Percentiles rank a stretch among this genome's conserved stretches.
Evolutionary conservation across 768 basidiomycete genomes (phyloP).

Genomic region (Podaxis mareebaensis): DNA sequence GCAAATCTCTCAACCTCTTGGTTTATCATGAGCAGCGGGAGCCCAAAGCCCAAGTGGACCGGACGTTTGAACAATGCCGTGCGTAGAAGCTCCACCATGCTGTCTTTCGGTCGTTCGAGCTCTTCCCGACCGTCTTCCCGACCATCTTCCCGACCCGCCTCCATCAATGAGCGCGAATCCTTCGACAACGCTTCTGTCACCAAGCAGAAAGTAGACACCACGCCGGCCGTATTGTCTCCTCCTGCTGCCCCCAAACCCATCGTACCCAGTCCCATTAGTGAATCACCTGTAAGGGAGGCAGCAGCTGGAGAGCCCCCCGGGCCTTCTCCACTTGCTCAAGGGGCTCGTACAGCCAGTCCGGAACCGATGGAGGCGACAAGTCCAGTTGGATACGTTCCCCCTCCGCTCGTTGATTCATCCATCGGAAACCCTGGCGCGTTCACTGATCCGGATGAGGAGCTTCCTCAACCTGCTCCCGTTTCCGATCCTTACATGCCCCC

Average conservation of each 20-base stretch:
- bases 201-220: conserved; percentile 29
- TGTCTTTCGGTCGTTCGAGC: conserved; percentile 40
- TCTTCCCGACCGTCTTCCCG: conserved; percentile 5
- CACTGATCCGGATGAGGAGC: conserved; percentile 47
- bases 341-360: conserved; percentile 22
- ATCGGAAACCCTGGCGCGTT: conserved; percentile 49
- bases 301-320: conserved; percentile 38
- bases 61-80: conserved; percentile 58
- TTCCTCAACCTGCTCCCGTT: conserved; percentile 33
- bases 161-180: conserved; percentile 26
- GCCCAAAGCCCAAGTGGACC: conserved; percentile 49
- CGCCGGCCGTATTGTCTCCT: conserved; percentile 23
- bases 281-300: conserved; percentile 64
- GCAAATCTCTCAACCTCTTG: conserved; percentile 3
- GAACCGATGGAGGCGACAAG: conserved; percentile 22
- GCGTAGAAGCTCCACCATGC: conserved; percentile 60
- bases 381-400: conserved; percentile 36
- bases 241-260: conserved; percentile 20
- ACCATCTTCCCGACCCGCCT: conserved; percentile 23
- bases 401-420: conserved; percentile 39
- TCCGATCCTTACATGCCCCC: conserved; percentile 29
- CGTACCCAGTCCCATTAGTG: conserved; percentile 64
- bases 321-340: conserved; percentile 44
- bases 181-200: conserved; percentile 20
- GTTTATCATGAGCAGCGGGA: conserved; percentile 26